A percentile compares a stretch with the other conserved stretches of the same genome.
Conservation (phyloP, 164 flowering plant genomes). For the Aristolochia fimbriata region DNA sequence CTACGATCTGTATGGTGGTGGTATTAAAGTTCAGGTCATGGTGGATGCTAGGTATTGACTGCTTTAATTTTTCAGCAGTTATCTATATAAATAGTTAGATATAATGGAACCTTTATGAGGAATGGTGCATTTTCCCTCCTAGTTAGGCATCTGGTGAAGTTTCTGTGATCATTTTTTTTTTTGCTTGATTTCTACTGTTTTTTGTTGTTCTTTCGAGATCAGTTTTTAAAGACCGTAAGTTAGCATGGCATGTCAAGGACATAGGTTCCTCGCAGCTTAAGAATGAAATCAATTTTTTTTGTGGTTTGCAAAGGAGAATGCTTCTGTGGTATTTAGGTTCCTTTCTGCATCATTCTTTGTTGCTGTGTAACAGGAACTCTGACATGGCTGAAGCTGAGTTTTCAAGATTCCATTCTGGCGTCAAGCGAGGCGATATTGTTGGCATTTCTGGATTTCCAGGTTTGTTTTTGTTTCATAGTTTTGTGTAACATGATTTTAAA, state of each 20-base stretch:
- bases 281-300: not conserved
- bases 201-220: too few relatives aligned
- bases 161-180: too few relatives aligned
- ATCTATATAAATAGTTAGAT: too few relatives aligned
- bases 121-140: too few relatives aligned
- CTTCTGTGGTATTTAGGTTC: too few relatives aligned
- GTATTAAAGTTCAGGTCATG: constrained; percentile 89
- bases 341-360: too few relatives aligned
- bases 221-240: too few relatives aligned
- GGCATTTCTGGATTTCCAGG: constrained; percentile 95
- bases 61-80: not conserved
- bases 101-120: too few relatives aligned
- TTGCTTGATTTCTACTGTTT: too few relatives aligned
- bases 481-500: not conserved
- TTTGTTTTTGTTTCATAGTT: constrained; percentile 14
- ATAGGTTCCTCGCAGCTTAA: too few relatives aligned
- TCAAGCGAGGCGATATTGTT: constrained; percentile 94
- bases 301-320: not conserved
- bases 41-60: constrained; percentile 68
- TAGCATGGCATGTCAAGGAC: too few relatives aligned
- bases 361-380: constrained; percentile 35
- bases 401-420: constrained; percentile 52
- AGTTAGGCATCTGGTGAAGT: too few relatives aligned
- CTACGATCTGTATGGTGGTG: constrained; percentile 69
- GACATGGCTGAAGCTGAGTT: constrained; percentile 64